These are phyloP conservation scores for Kodamaea arcana DNA, from an alignment of 1,139 yeast genomes.

Conservation along the genomic window DNA sequence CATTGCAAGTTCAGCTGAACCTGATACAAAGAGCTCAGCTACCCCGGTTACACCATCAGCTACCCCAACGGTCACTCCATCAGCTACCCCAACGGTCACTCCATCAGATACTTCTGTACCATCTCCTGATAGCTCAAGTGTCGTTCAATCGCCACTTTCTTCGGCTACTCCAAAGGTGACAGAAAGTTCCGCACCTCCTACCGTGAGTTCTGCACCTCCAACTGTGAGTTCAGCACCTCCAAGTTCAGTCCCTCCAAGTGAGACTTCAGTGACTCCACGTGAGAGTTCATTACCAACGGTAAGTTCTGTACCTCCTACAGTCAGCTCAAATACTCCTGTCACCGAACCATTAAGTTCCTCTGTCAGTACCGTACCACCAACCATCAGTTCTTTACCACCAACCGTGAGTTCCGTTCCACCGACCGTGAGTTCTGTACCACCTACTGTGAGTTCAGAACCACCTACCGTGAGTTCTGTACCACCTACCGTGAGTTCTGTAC, in stretches of 20 bases:
- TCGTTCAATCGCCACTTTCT: too few species aligned
- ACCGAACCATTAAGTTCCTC: too few species aligned
- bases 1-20: background rate
- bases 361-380: background rate
- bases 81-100: too few species aligned
- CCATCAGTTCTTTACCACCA: background rate
- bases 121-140: too few species aligned
- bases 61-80: too few species aligned
- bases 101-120: too few species aligned
- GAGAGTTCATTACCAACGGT: too few species aligned
- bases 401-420: background rate
- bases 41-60: background rate
- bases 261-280: background rate
- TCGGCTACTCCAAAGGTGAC: too few species aligned
- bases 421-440: background rate
- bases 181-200: too few species aligned
- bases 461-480: background rate
- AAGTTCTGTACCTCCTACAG: background rate
- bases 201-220: too few species aligned
- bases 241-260: background rate
- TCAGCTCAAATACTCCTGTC: background rate
- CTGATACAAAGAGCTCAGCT: too few species aligned
- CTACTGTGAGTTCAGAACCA: background rate
- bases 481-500: background rate
- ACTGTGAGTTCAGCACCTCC: background rate